Conservation (phyloP, 495 filamentous ascomycete genomes). For the Amphirosellinia nigrospora region DNA sequence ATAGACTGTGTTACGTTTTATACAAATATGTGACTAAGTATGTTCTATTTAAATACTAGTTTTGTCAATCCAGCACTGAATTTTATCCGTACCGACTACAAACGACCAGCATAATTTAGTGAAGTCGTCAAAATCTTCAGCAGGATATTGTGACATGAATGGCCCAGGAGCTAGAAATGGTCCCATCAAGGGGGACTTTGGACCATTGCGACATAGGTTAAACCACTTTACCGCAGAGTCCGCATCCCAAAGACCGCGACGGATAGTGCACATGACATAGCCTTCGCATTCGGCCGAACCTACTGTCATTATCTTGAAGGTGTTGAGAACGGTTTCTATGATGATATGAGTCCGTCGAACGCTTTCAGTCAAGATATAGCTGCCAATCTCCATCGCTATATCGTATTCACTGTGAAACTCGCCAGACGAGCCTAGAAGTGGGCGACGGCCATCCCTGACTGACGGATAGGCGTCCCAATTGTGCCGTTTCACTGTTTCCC, state of each 20-base stretch:
- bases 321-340: constrained; percentile 46
- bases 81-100: constrained; percentile 24
- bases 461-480: constrained; percentile 30
- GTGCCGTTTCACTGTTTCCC: constrained; percentile 36
- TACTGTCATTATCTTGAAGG: constrained; percentile 47
- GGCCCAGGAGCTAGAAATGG: constrained; percentile 16
- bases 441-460: background rate
- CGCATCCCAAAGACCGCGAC: constrained; percentile 46
- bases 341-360: constrained; percentile 52
- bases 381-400: constrained; percentile 43
- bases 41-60: constrained; percentile 1
- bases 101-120: constrained; percentile 19
- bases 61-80: constrained; percentile 25
- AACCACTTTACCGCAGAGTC: constrained; percentile 38
- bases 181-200: constrained; percentile 11
- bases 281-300: constrained; percentile 50
- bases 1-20: background rate
- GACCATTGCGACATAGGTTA: constrained; percentile 9
- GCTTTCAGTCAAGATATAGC: constrained; percentile 52
- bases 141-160: constrained; percentile 19
- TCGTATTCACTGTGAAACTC: constrained; percentile 35
- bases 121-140: constrained; percentile 20
- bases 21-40: background rate
- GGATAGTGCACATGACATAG: constrained; percentile 47
- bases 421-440: background rate